Conservation (phyloP, 176 grass and related monocot species). For the Oryza rufipogon region DNA sequence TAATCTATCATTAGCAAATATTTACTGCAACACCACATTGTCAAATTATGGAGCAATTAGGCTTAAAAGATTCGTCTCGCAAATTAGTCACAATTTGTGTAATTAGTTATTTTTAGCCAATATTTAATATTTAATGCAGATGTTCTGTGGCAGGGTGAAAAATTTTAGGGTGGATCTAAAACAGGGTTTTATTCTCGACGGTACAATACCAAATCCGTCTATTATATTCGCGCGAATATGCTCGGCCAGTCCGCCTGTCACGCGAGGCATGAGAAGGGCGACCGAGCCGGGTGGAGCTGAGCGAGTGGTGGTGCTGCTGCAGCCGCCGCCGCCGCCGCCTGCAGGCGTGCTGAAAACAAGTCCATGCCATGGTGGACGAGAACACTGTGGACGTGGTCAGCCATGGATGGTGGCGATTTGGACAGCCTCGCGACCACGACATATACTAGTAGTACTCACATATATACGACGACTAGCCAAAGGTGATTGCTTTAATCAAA, state of each 20-base stretch:
- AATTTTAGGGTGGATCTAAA: too few species aligned
- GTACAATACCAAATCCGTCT: too few species aligned
- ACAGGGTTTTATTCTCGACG: too few species aligned
- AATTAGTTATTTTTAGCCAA: too few species aligned
- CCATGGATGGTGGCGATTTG: constrained; percentile 5
- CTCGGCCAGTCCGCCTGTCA: not conserved
- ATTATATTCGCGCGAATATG: too few species aligned
- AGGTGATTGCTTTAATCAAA: not conserved
- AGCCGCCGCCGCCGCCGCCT: not conserved
- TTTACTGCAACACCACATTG: too few species aligned
- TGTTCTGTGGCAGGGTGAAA: too few species aligned
- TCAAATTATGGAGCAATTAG: too few species aligned
- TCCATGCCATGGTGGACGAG: not conserved
- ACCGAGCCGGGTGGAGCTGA: not conserved
- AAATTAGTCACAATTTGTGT: too few species aligned
- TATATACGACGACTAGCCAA: not conserved
- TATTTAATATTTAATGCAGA: too few species aligned
- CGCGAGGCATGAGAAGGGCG: not conserved
- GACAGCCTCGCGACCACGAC: not conserved
- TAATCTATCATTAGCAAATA: too few species aligned
- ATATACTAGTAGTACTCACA: not conserved
- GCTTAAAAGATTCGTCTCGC: too few species aligned
- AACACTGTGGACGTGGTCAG: not conserved
- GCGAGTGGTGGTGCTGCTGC: not conserved
- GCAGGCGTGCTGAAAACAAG: not conserved